Evolutionary conservation across 306 rosid genomes (phyloP).

Genomic region (Vigna hirtella): DNA sequence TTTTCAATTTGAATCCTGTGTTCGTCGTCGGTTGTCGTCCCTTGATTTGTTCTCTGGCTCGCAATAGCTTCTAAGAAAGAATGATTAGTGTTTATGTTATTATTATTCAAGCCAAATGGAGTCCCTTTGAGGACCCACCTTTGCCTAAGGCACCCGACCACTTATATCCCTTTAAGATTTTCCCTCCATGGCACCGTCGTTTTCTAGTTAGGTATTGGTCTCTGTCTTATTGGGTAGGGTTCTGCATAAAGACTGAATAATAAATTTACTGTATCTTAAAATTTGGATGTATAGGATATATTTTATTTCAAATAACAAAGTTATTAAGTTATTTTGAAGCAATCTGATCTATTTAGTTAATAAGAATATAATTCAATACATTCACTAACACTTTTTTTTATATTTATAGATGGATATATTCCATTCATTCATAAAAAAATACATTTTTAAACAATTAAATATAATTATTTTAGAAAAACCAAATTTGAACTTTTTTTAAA

Average conservation of each 20-base stretch:
- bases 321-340: no score
- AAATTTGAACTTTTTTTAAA: no score
- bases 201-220: background rate
- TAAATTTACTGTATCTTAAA: no score
- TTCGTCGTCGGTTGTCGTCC: constrained; percentile 13
- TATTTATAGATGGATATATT: no score
- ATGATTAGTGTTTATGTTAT: constrained; percentile 29
- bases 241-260: background rate
- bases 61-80: background rate
- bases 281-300: no score
- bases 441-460: no score
- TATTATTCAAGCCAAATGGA: constrained; percentile 1
- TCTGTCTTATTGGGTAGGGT: background rate
- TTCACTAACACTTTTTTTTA: no score
- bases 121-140: constrained; percentile 24
- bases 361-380: no score
- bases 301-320: no score
- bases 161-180: constrained; percentile 2
- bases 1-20: background rate
- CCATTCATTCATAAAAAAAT: no score
- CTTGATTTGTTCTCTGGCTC: constrained; percentile 25
- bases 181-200: background rate
- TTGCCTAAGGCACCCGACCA: constrained; percentile 13
- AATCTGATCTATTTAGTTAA: no score
- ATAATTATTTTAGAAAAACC: no score